Evolutionary conservation across 768 basidiomycete genomes (phyloP).

Genomic region (Hypholoma sublateritium): DNA sequence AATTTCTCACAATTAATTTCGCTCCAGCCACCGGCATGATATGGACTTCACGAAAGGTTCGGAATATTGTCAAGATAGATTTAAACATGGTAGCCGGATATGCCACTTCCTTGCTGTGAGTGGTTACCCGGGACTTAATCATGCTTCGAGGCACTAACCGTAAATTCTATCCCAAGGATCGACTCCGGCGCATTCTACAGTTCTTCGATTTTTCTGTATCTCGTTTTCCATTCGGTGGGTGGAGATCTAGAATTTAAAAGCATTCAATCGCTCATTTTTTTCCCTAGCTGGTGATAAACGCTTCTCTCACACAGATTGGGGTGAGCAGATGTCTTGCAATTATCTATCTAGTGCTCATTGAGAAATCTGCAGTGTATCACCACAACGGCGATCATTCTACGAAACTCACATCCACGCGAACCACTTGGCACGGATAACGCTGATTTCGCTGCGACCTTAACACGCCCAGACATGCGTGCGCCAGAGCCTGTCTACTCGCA

Average conservation of each 20-base stretch:
- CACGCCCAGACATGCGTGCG: constrained; percentile 11
- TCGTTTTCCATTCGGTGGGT: constrained; percentile 22
- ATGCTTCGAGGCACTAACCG: background rate
- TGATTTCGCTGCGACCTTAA: constrained; percentile 5
- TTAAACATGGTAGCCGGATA: constrained; percentile 10
- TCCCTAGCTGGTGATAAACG: constrained; percentile 20
- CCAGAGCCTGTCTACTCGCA: constrained; percentile 1
- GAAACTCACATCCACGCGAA: constrained; percentile 13
- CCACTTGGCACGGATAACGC: constrained; percentile 11
- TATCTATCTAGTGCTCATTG: background rate
- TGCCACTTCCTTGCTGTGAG: constrained; percentile 14
- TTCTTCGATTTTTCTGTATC: constrained; percentile 20
- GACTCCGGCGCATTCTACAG: constrained; percentile 24
- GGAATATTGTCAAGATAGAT: constrained; percentile 8
- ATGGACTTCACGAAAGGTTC: constrained; percentile 21
- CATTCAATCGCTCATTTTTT: background rate
- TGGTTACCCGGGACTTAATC: background rate
- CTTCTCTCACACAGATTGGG: constrained; percentile 23
- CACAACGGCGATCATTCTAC: constrained; percentile 15
- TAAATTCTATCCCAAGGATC: constrained; percentile 8
- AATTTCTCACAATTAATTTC: background rate
- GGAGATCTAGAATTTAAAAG: background rate
- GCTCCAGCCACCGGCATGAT: constrained; percentile 15
- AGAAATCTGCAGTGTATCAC: constrained; percentile 12
- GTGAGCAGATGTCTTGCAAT: constrained; percentile 10